Conservation (phyloP, 768 basidiomycete genomes). For the Hortiboletus flavorubellus region DNA sequence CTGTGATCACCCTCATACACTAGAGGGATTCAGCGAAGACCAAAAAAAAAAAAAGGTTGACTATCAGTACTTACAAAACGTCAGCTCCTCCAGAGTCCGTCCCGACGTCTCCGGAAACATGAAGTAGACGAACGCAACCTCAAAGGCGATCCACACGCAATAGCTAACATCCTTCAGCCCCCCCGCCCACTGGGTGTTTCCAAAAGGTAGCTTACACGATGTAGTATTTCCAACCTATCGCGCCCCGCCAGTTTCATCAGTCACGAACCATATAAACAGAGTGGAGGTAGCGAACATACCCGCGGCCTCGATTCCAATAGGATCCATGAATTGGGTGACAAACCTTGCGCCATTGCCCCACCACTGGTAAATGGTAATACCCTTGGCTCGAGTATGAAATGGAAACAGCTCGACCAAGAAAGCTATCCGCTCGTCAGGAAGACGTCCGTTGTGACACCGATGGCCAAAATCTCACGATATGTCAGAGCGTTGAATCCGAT, state of each 20-base stretch:
- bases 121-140: too few species aligned
- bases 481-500: conserved; percentile 6
- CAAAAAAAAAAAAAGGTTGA: too few species aligned
- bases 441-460: not conserved
- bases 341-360: conserved; percentile 41
- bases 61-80: conserved; percentile 11
- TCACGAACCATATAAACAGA: not conserved
- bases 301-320: conserved; percentile 12
- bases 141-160: not conserved
- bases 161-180: conserved; percentile 14
- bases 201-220: too few species aligned
- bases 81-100: conserved; percentile 15
- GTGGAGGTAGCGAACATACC: conserved; percentile 1
- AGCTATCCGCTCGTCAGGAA: conserved; percentile 31
- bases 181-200: too few species aligned
- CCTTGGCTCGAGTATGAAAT: conserved; percentile 54
- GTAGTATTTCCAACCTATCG: not conserved
- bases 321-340: conserved; percentile 12
- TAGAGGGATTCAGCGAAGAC: too few species aligned
- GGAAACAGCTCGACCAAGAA: conserved; percentile 70
- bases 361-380: conserved; percentile 60
- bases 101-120: too few species aligned
- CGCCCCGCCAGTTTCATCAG: not conserved
- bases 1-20: too few species aligned
- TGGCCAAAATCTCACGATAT: not conserved